Conservation (phyloP, 1,284 basidiomycete genomes). For the Trametes versicolor region DNA sequence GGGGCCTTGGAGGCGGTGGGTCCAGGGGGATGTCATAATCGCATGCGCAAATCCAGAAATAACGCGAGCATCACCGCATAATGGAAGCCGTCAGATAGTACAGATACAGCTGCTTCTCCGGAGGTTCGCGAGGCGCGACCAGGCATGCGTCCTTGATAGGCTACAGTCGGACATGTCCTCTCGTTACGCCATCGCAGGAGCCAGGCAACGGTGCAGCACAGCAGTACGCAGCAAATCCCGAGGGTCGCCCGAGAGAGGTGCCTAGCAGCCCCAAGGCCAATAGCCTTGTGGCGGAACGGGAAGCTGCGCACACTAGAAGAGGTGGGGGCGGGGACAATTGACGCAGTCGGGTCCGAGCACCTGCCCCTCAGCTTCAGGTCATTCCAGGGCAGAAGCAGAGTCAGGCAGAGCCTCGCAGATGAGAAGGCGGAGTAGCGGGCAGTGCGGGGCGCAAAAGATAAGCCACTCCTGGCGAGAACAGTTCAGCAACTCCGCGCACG, state of each 20-base stretch:
- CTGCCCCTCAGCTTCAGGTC: not conserved
- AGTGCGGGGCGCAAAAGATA: constrained; percentile 13
- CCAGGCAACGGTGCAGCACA: not conserved
- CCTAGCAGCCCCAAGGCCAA: constrained; percentile 3
- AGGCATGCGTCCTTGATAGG: not conserved
- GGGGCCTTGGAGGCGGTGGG: constrained; percentile 20
- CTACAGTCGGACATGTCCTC: not conserved
- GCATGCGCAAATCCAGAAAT: constrained; percentile 11
- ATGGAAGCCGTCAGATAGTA: constrained; percentile 18
- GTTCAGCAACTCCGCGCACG: constrained; percentile 15
- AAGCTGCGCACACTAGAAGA: constrained; percentile 8
- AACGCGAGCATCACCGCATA: constrained; percentile 10
- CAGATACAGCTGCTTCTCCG: constrained; percentile 20
- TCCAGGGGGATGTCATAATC: constrained; percentile 15
- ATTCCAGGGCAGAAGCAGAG: not conserved
- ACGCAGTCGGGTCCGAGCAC: constrained; percentile 19
- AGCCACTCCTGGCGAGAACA: constrained; percentile 13
- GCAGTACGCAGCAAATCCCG: constrained; percentile 7
- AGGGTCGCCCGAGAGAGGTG: not conserved
- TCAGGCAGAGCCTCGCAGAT: not conserved
- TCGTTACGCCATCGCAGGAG: constrained; percentile 6
- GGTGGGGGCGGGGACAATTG: constrained; percentile 13
- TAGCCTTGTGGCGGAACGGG: constrained; percentile 21
- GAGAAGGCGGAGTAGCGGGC: not conserved
- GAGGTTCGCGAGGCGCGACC: constrained; percentile 12